Evolutionary conservation across 139 green algal genomes (phyloP).

Genomic region (Marvania coccoides): DNA sequence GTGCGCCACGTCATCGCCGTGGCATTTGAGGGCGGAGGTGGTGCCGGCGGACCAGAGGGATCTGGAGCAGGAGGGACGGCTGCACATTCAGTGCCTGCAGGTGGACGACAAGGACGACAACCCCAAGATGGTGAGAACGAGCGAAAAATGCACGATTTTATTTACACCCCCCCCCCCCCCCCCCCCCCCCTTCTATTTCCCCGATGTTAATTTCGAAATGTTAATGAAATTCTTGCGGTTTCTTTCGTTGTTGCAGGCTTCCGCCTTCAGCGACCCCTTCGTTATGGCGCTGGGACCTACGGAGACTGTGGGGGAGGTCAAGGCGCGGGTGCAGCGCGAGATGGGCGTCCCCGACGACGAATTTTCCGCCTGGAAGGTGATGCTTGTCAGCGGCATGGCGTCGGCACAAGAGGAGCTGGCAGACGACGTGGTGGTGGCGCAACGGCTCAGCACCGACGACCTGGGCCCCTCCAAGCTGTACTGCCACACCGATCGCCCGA

Average conservation of each 20-base stretch:
- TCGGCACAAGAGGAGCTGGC: constrained; percentile 45
- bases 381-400: constrained; percentile 35
- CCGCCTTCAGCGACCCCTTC: constrained; percentile 85
- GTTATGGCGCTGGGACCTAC: constrained; percentile 53
- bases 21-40: constrained; percentile 58
- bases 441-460: constrained; percentile 1
- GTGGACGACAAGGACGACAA: constrained; percentile 12
- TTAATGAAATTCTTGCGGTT: no score
- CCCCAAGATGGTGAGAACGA: not conserved
- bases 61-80: not conserved
- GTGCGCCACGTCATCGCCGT: constrained; percentile 47
- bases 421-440: constrained; percentile 52
- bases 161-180: no score
- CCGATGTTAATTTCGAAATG: no score
- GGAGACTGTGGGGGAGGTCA: constrained; percentile 67
- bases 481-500: constrained; percentile 31
- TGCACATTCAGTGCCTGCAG: constrained; percentile 27
- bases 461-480: constrained; percentile 1
- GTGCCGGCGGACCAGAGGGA: constrained; percentile 61
- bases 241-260: no score
- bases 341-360: constrained; percentile 70
- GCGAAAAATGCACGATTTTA: no score
- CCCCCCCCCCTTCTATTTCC: no score
- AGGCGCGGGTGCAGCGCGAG: constrained; percentile 51
- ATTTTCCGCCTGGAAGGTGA: constrained; percentile 76